Evolutionary conservation across 2,329 filamentous ascomycete genomes (phyloP).

Genomic region (Simplicillium aogashimaense): DNA sequence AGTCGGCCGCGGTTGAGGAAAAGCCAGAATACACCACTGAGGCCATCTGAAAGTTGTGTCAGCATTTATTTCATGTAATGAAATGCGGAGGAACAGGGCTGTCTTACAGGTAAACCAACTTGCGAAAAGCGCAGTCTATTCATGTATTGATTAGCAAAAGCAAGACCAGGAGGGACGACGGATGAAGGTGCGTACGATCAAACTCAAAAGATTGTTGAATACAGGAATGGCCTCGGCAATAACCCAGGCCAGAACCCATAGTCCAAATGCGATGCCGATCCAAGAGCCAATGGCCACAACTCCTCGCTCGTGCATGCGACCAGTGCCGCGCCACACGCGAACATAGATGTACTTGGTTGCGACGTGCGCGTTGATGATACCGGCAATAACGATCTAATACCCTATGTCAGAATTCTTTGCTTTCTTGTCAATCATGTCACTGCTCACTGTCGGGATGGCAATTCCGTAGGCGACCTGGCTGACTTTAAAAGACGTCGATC

Average conservation of each 20-base stretch:
- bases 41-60: neutral
- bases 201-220: too few relatives aligned
- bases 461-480: conserved; percentile 35
- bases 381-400: neutral
- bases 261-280: too few relatives aligned
- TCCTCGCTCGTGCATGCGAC: neutral
- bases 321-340: neutral
- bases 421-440: neutral
- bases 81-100: neutral
- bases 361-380: neutral
- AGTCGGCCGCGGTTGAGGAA: neutral
- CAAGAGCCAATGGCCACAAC: neutral
- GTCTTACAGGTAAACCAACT: too few relatives aligned
- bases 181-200: too few relatives aligned
- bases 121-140: too few relatives aligned
- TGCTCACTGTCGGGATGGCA: conserved; percentile 13
- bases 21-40: neutral
- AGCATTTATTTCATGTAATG: neutral
- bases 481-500: conserved; percentile 27
- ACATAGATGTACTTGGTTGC: neutral
- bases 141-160: too few relatives aligned
- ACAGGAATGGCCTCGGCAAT: too few relatives aligned
- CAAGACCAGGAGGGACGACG: too few relatives aligned
- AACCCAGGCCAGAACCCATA: too few relatives aligned
- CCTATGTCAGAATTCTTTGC: neutral